These are phyloP conservation scores for Gautieria morchelliformis DNA, from an alignment of 768 basidiomycete species.

Conservation along the genomic window DNA sequence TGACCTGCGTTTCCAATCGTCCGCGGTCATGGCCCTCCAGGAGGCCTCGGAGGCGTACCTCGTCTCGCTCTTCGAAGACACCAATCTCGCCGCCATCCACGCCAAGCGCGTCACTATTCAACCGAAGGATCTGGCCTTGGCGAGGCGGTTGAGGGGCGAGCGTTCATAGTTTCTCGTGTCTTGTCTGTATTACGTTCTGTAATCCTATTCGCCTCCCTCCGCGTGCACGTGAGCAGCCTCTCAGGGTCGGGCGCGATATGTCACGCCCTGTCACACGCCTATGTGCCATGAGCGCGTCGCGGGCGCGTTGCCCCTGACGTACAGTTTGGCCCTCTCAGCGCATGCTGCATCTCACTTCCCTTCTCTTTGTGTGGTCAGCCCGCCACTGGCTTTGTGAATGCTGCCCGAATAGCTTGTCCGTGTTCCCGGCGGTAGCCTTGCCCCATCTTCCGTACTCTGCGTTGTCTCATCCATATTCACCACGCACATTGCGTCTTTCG, in stretches of 20 bases:
- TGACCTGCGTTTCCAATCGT: constrained; percentile 91
- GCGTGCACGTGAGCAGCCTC: background rate
- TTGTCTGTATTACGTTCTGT: background rate
- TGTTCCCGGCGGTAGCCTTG: too few relatives aligned
- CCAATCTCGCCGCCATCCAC: constrained; percentile 86
- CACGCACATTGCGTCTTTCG: too few relatives aligned
- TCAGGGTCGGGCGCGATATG: too few relatives aligned
- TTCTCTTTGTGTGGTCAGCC: too few relatives aligned
- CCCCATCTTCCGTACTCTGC: too few relatives aligned
- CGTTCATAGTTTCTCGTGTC: constrained; percentile 38
- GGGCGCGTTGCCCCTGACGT: too few relatives aligned
- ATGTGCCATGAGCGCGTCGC: too few relatives aligned
- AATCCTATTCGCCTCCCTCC: background rate
- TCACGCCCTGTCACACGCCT: too few relatives aligned
- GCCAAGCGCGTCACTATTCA: constrained; percentile 65
- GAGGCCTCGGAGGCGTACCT: constrained; percentile 89
- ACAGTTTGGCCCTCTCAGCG: too few relatives aligned
- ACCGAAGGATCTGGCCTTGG: constrained; percentile 85
- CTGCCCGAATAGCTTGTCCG: background rate
- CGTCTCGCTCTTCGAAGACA: constrained; percentile 29
- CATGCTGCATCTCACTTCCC: too few relatives aligned
- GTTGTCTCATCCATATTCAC: too few relatives aligned
- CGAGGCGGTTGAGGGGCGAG: constrained; percentile 80
- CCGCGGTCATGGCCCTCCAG: constrained; percentile 88
- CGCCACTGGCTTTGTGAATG: too few relatives aligned